A percentile compares a stretch with the other conserved stretches of the same genome.
These are phyloP conservation scores for Talaromyces sp. DNA, from an alignment of 2,329 filamentous ascomycete genomes.

Conservation along the genomic window DNA sequence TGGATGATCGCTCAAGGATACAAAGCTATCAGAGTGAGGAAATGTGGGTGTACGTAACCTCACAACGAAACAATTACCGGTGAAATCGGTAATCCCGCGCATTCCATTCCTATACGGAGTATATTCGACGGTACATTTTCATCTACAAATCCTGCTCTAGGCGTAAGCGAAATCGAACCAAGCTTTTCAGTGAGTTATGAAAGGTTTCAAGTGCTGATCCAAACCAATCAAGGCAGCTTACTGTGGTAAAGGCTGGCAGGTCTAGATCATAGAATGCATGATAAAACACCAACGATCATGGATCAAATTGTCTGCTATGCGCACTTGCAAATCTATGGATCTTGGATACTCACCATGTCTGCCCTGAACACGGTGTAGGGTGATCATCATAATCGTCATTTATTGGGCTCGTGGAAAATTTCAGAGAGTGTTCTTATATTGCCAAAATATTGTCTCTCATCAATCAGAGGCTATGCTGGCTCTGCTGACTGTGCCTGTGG, in stretches of 20 bases:
- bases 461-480: no score
- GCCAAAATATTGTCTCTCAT: no score
- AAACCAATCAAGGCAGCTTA: neutral
- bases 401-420: no score
- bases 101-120: neutral
- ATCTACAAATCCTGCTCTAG: neutral
- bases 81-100: neutral
- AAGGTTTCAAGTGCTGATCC: neutral
- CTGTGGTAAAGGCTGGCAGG: neutral
- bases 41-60: neutral
- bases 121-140: neutral
- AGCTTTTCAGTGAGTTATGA: neutral
- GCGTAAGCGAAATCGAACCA: neutral
- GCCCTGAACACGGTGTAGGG: no score
- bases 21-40: neutral
- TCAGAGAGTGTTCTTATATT: no score
- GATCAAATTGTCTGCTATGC: neutral
- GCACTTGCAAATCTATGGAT: neutral
- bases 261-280: neutral
- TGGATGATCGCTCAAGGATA: neutral
- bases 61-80: neutral
- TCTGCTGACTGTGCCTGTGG: no score
- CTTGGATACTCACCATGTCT: neutral
- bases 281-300: neutral
- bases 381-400: no score